phyloP scores from a whole-genome alignment of 805 yeast species.

The Lipomyces anomalus region DNA sequence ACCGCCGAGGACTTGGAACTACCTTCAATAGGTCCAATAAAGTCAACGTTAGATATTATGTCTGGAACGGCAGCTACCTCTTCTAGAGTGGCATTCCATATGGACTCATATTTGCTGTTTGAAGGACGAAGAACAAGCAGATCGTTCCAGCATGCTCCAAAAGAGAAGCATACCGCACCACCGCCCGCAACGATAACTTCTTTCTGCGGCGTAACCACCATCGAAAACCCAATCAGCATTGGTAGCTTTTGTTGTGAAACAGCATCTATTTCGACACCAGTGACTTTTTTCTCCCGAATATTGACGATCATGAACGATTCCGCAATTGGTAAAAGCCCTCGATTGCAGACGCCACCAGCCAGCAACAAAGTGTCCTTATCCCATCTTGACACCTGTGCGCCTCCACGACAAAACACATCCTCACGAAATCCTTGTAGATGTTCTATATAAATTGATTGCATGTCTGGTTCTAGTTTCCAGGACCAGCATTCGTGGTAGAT shows the following conservation, averaged over 20 bases:
- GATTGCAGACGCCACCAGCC: constrained; percentile 23
- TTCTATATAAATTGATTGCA: too few relatives aligned
- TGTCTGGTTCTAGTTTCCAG: constrained; percentile 11
- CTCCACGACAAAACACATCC: too few relatives aligned
- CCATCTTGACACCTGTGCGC: constrained; percentile 29
- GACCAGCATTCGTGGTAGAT: constrained; percentile 21
- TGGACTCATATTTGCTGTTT: background rate
- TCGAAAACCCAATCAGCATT: constrained; percentile 15
- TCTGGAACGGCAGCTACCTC: background rate
- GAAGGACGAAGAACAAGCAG: constrained; percentile 8
- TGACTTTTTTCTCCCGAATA: background rate
- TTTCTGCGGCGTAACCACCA: constrained; percentile 23
- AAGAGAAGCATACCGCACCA: constrained; percentile 78
- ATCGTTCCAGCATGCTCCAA: constrained; percentile 55
- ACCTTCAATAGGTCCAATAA: too few relatives aligned
- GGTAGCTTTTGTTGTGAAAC: constrained; percentile 11
- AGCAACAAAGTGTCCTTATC: constrained; percentile 42
- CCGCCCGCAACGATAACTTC: constrained; percentile 54
- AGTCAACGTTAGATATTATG: too few relatives aligned
- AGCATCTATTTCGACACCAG: background rate
- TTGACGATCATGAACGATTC: constrained; percentile 7
- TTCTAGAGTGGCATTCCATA: background rate
- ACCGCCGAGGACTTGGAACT: too few relatives aligned
- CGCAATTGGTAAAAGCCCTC: constrained; percentile 9
- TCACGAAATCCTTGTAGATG: too few relatives aligned